Conservation (phyloP, 176 grass and related monocot genomes). For the Zoysia pacifica region DNA sequence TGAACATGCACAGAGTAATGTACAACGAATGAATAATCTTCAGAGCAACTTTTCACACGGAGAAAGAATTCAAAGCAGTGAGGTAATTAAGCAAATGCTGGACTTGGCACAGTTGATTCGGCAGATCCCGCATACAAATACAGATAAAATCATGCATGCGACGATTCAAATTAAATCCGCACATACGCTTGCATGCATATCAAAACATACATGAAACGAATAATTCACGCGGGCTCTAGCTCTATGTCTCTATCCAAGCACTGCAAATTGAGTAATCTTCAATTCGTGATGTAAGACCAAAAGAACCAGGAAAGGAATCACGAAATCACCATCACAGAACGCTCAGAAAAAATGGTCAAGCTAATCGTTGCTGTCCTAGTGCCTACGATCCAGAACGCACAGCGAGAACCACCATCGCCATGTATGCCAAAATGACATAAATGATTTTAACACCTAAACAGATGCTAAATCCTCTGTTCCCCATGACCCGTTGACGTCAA, state of each 20-base stretch:
- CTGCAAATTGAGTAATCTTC: background rate
- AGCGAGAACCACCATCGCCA: background rate
- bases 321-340: background rate
- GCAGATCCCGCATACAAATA: background rate
- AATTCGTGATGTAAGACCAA: background rate
- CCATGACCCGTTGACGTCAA: background rate
- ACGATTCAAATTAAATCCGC: background rate
- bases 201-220: background rate
- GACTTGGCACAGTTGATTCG: no score
- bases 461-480: background rate
- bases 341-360: background rate
- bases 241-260: background rate
- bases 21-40: background rate
- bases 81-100: background rate
- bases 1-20: background rate
- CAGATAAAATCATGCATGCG: background rate
- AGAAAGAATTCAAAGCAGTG: background rate
- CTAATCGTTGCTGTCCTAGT: background rate
- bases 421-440: background rate
- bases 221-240: no score
- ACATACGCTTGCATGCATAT: background rate
- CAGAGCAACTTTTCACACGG: background rate
- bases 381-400: background rate
- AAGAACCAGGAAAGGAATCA: conserved; percentile 7
- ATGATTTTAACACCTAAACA: background rate